Evolutionary conservation across 345 rosid genomes (phyloP), one percentile per base, ranked within the genome.

Genomic region (Pistacia vera): DNA sequence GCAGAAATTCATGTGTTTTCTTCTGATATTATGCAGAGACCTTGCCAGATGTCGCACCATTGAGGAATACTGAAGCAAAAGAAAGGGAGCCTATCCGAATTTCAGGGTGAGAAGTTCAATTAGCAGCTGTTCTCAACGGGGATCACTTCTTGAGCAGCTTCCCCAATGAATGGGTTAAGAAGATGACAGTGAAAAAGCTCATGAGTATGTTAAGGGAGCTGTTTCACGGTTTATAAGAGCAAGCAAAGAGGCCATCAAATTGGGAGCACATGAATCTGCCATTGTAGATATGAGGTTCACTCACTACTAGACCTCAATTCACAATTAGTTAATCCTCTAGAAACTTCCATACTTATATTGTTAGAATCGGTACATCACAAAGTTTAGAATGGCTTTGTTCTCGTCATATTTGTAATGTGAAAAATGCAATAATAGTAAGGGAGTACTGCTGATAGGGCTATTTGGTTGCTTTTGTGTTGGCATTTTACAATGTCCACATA

Each of bases 221-320:
- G 84, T 90, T 2, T 78, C 93, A 11, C 82, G 98, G 78, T 96
- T 96, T 78, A 83, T 93, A 55, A 85, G 92, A 76, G 98, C 98
- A 16, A 96, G 99, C 81, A 93, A 92, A 90, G 97, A 92, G 78
- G 99, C 97, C 13, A 69, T 92, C 73, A 93, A 85, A 71, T 79
- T 96, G 63, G 97, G 98, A 38, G 99, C 99, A 6, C 86, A 88
- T 73, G 86, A 90, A 85, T 93, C 98, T 60, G 93, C 95, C 38
- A 93, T 93, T 84, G 99, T 96, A 7, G 95, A 96, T 83, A 93
- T 93, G 97, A 86, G 97, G 61, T 89, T 93, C 97, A 0, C 98
- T 96, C 66, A 93, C 97, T 48, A 92, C 99, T 20, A 83, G 92
- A 82, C 91, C 38, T 79, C 89, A 0, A 56, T 63, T 41, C 90